These are phyloP conservation scores for Zangia roseola DNA, from an alignment of 768 basidiomycete species.

Conservation along the genomic window DNA sequence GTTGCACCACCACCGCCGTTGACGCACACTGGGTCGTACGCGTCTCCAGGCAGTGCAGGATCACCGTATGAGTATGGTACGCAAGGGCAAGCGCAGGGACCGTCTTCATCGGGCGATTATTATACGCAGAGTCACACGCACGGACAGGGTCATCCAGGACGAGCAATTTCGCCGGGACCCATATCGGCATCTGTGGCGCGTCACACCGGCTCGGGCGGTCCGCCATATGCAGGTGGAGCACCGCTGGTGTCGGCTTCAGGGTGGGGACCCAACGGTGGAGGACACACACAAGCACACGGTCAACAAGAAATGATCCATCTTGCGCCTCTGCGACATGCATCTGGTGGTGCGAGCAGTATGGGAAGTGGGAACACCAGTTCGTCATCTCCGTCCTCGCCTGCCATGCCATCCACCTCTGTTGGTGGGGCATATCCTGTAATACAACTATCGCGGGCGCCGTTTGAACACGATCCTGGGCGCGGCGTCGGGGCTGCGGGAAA, in stretches of 20 bases:
- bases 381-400: constrained; percentile 30
- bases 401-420: constrained; percentile 17
- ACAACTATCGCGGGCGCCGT: constrained; percentile 32
- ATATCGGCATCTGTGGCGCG: constrained; percentile 14
- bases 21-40: constrained; percentile 22
- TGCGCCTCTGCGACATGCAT: constrained; percentile 30
- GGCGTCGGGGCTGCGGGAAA: constrained; percentile 35
- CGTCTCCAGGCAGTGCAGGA: constrained; percentile 22
- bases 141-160: constrained; percentile 12
- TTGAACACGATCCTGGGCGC: constrained; percentile 30
- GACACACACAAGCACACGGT: constrained; percentile 16
- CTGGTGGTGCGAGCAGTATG: constrained; percentile 2
- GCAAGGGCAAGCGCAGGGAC: constrained; percentile 19
- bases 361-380: constrained; percentile 14
- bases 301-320: constrained; percentile 36
- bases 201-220: constrained; percentile 9
- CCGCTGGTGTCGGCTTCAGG: constrained; percentile 4
- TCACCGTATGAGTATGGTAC: constrained; percentile 25
- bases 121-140: constrained; percentile 20
- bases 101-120: constrained; percentile 24
- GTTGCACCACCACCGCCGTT: constrained; percentile 15
- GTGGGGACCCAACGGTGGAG: constrained; percentile 19
- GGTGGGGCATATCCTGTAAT: constrained; percentile 26
- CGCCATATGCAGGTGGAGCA: constrained; percentile 7
- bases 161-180: constrained; percentile 20